Conservation (phyloP, 2,329 filamentous ascomycete species). For the Rugonectria rugulosa region DNA sequence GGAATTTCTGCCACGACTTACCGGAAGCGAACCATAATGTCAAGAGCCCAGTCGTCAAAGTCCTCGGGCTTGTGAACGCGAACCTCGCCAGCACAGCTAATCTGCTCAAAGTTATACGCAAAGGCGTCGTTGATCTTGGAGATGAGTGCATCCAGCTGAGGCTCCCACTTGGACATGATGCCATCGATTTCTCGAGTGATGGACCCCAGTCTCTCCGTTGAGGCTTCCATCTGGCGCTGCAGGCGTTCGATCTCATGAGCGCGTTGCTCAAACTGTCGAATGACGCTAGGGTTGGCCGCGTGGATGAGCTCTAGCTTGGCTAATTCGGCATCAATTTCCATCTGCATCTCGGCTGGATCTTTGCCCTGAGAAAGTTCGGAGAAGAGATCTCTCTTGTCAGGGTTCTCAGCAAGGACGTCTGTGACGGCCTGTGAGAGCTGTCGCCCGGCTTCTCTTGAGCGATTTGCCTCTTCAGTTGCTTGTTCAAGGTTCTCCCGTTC, state of each 20-base stretch:
- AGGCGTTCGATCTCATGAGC: conserved; percentile 73
- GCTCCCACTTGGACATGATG: conserved; percentile 81
- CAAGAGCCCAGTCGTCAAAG: conserved; percentile 92
- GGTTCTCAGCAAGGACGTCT: conserved; percentile 48
- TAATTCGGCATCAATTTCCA: conserved; percentile 76
- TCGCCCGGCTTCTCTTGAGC: conserved; percentile 44
- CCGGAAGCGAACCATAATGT: conserved; percentile 96
- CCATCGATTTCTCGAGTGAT: conserved; percentile 67
- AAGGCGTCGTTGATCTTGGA: conserved; percentile 88
- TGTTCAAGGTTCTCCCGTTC: conserved; percentile 48
- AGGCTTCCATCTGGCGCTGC: conserved; percentile 62
- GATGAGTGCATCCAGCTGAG: conserved; percentile 79
- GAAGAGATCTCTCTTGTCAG: conserved; percentile 51
- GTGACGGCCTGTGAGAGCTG: conserved; percentile 46
- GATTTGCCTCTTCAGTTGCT: conserved; percentile 49
- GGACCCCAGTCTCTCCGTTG: conserved; percentile 62
- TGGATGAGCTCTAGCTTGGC: conserved; percentile 83
- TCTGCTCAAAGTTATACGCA: conserved; percentile 90
- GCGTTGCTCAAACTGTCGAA: conserved; percentile 80
- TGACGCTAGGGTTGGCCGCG: conserved; percentile 75
- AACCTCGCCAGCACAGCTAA: conserved; percentile 93
- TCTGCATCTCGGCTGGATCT: conserved; percentile 69
- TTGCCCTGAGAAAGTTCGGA: conserved; percentile 55
- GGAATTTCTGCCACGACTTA: conserved; percentile 49
- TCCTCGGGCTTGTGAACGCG: conserved; percentile 88